Evolutionary conservation across 2,329 filamentous ascomycete genomes (phyloP), one percentile per base, ranked within the genome.

Genomic region (Colletotrichum echinochloae): DNA sequence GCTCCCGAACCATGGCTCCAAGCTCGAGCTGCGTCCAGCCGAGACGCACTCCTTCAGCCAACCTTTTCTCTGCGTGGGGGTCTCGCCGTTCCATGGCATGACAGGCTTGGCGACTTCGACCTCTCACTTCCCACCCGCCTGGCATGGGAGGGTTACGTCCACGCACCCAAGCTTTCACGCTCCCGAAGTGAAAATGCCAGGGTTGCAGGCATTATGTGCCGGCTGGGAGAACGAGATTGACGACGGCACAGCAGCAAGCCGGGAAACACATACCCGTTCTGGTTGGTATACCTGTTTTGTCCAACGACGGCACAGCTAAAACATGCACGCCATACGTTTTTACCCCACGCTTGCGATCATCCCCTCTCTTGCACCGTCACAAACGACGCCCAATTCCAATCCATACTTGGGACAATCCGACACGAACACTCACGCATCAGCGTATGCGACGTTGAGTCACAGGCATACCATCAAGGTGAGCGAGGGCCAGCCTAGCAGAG

Each of bases 31-130:
- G 65, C 59, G 44, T 49, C 44, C 30, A 23, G 23, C 52, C 46
- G 35, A 54, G 51, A 57, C 59, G 57, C 57, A 60, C 57, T 67
- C 56, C 44, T 46, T 67, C 7, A 30, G 46, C 28, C 48, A 18
- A 6, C 28, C 57, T 51, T 44, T 55, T 39, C 44, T 30, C n/a
- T n/a, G 51, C 67, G 64, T 70, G 67, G 67, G 67, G 67, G 64
- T 46, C 39, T 28, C 9, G 20, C 48, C 55, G 26, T 35, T 41
- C 30, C 35, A 30, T 16, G n/a, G 30, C 41, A 57, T 57, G 49
- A 33, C 14, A 18, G 49, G 28, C 8, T 33, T 33, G 49, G 28
- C 49, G 49, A 54, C 49, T 33, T 14, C 28, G 20, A 33, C 9
- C 28, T 54, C 49, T 28, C 28, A 5, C 55, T 41, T 66, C 23